phyloP scores from a whole-genome alignment of 352 stramenopile genomes.

The Ophiocytium majus region DNA sequence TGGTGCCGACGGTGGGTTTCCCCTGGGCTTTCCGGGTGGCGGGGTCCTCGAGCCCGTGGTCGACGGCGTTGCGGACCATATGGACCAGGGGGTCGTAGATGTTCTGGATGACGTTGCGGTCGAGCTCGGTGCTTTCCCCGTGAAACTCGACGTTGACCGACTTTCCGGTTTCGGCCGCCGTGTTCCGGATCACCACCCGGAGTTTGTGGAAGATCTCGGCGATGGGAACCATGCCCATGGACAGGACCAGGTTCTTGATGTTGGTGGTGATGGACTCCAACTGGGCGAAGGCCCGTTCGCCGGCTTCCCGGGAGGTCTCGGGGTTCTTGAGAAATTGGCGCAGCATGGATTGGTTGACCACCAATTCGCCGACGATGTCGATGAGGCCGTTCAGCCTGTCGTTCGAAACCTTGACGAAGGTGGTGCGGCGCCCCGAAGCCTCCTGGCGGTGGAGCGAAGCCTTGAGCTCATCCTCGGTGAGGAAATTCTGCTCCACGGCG shows the following conservation, averaged over 20 bases:
- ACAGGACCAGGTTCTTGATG: background rate
- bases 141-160: background rate
- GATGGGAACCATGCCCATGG: background rate
- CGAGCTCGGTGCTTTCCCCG: background rate
- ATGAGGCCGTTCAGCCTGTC: background rate
- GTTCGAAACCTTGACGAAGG: background rate
- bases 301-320: background rate
- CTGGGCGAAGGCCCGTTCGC: slow-evolving; percentile 2
- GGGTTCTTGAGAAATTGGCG: background rate
- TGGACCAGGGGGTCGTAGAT: background rate
- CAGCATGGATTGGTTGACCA: background rate
- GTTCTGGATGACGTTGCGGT: background rate
- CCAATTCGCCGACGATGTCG: background rate
- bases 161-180: background rate
- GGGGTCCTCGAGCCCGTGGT: background rate
- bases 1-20: background rate
- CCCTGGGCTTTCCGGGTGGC: background rate
- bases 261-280: background rate
- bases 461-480: background rate
- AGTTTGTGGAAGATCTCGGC: background rate
- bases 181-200: background rate
- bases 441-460: background rate
- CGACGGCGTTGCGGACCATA: background rate
- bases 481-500: background rate
- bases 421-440: background rate